Base-by-base conservation (phyloP, 164 flowering plant genomes). In the Houttuynia cordata region DNA sequence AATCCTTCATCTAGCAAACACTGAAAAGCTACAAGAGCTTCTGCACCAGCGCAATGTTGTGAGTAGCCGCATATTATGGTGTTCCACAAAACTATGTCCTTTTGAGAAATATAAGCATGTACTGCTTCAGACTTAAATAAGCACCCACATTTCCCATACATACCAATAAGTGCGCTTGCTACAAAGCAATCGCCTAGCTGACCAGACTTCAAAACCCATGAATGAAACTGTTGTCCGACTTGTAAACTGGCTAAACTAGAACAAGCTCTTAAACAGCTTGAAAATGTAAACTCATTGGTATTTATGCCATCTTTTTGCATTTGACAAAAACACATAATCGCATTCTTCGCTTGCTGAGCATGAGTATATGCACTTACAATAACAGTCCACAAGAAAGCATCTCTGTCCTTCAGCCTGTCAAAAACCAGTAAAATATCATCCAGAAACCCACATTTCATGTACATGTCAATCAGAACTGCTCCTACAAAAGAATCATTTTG, bases 61-160 rank as follows among this genome's bases (percentile, higher is more conserved):
- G 82, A 62, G 60, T 78, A 80, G 34, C 75, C 80, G 62, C 76
- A 75, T 39, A 83, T 80, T n/a, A 83, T 72, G 1, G 80, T 77
- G 71, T 81, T 83, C 88, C 86, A 83, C 45, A 68, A 50, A 17
- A 81, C 66, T 9, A 68, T 62, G 59, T 78, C 84, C 59, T 73
- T 66, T 30, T 62, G 54, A 52, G 22, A 59, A 52, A 70, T 62
- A 37, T 53, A 63, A 24, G 65, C 30, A 61, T 81, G 81, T 40
- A 78, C 57, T 50, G 67, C 51, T 34, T 73, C 81, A 12, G 83
- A 83, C 63, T 78, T 80, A 59, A 72, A 63, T 56, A 79, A 58
- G 59, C 72, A 73, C 79, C n/a, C n/a, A n/a, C n/a, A 80, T 68
- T 80, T 80, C 7, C 75, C 73, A 56, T 80, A 80, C 83, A 80